Evolutionary conservation across 148 eudicot genomes (phyloP), one percentile per base, ranked within the genome.

Genomic region (Rhododendron kiyosumense): DNA sequence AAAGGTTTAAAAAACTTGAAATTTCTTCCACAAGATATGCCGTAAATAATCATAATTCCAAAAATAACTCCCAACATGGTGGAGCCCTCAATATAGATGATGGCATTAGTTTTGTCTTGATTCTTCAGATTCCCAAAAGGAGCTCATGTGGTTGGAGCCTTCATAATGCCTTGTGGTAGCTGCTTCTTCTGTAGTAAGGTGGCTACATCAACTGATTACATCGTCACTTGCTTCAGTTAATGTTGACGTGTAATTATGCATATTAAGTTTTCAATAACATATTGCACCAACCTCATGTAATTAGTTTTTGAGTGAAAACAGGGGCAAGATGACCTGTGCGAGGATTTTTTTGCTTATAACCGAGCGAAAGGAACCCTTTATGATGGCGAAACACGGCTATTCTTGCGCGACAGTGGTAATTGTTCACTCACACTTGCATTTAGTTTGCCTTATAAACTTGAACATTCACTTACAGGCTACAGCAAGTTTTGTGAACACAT

Each of bases 321-420:
- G 99, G 99, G 99, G 46, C 95, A 94, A 89, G 99, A 97, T 90
- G 99, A 97, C 87, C 91, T 97, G 24, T 97, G 99, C 84, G 99
- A 92, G 90, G 90, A 88, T 87, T 97, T 97, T 91, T 97, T 97
- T 87, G 96, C 98, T 82, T 95, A 95, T 88, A 97, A 97, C 87
- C 96, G 99, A 65, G 99, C 99, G 20, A 93, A 97, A 89, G 99
- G 99, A 89, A 97, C 99, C 48, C 96, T 97, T 65, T 97, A 97
- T 85, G 99, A 97, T 85, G 98, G 99, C 73, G 98, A 97, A 93
- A 97, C 99, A 73, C 91, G 99, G 51, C 87, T 97, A 79, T 97
- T 97, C 85, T 96, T 95, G 49, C 94, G 95, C 67, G 91, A 89
- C 86, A 92, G 89, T 88, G 99, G 99, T 97, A 88, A 85, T 87